These are phyloP conservation scores for Quercus bicolor DNA, from an alignment of 306 rosid genomes.

Conservation along the genomic window DNA sequence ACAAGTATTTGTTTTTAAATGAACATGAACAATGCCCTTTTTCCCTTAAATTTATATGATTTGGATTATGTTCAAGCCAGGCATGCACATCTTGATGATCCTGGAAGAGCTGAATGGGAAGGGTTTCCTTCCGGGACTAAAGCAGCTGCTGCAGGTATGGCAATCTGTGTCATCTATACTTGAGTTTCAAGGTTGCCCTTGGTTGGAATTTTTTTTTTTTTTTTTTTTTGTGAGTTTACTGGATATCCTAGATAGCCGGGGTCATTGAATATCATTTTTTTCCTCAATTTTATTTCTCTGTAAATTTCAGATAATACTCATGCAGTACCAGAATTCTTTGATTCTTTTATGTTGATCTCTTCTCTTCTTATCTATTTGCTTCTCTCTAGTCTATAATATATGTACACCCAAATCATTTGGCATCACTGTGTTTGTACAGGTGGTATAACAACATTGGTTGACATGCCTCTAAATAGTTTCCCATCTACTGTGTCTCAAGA, in stretches of 20 bases:
- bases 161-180: constrained; percentile 5
- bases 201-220: neutral
- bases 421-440: constrained; percentile 45
- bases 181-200: neutral
- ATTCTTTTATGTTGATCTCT: neutral
- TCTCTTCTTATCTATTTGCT: neutral
- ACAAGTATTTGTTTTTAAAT: neutral
- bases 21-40: neutral
- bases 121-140: constrained; percentile 85
- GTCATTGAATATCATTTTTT: neutral
- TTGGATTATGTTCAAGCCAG: constrained; percentile 35
- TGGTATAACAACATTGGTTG: constrained; percentile 88
- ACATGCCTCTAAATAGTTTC: constrained; percentile 88
- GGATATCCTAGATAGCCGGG: neutral
- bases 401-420: constrained; percentile 17
- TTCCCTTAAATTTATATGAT: no score
- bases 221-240: neutral
- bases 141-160: constrained; percentile 97
- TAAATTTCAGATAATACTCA: neutral
- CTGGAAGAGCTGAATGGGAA: constrained; percentile 94
- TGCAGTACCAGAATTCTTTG: neutral
- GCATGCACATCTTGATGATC: constrained; percentile 93
- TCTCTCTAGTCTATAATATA: constrained; percentile 2
- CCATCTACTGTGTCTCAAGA: constrained; percentile 85
- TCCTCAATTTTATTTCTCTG: neutral